Evolutionary conservation across 2,329 filamentous ascomycete genomes (phyloP).

Genomic region (Pseudopithomyces maydicus): DNA sequence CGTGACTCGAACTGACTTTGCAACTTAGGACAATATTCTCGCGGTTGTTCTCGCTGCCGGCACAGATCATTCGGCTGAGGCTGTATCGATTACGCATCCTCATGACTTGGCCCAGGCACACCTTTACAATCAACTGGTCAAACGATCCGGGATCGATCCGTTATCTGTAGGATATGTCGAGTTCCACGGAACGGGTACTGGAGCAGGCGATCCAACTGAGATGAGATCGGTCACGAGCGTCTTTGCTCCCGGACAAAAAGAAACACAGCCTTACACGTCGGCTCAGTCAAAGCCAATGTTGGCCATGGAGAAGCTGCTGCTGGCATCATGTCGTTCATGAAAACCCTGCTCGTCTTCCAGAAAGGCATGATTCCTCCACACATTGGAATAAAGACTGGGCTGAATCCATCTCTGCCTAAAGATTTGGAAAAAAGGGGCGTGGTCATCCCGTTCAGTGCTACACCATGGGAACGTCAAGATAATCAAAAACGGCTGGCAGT

Average conservation of each 20-base stretch:
- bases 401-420: conserved; percentile 51
- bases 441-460: conserved; percentile 49
- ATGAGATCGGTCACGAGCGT: conserved; percentile 22
- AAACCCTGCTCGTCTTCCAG: conserved; percentile 37
- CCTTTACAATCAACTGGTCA: conserved; percentile 24
- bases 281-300: conserved; percentile 40
- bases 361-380: conserved; percentile 60
- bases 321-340: conserved; percentile 38
- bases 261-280: conserved; percentile 26
- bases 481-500: conserved; percentile 20
- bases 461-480: conserved; percentile 37
- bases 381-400: conserved; percentile 46
- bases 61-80: conserved; percentile 41
- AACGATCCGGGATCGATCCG: conserved; percentile 45
- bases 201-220: conserved; percentile 33
- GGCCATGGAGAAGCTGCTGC: conserved; percentile 44
- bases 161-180: conserved; percentile 32
- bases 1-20: not conserved
- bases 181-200: conserved; percentile 40
- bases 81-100: conserved; percentile 37
- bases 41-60: conserved; percentile 37
- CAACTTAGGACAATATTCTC: conserved; percentile 14
- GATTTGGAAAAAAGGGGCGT: conserved; percentile 20
- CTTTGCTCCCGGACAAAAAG: conserved; percentile 9
- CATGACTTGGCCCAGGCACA: conserved; percentile 26